Conservation (phyloP, 2,329 filamentous ascomycete genomes). For the Botrytis medusae region DNA sequence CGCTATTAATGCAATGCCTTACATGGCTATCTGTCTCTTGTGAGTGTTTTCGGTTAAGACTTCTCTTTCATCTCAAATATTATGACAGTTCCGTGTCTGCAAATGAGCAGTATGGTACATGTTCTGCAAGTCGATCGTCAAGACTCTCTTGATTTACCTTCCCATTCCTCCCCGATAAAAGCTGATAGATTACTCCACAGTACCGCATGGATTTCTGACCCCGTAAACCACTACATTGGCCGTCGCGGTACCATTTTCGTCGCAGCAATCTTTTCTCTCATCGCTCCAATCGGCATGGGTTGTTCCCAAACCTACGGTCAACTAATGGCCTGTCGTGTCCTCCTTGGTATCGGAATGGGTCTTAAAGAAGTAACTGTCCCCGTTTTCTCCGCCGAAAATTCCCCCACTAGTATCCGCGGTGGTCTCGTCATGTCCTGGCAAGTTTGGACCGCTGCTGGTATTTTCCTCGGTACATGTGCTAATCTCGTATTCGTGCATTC, state of each 20-base stretch:
- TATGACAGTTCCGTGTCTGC: not conserved
- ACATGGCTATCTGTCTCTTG: conserved; percentile 51
- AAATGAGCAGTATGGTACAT: not conserved
- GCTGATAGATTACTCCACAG: conserved; percentile 3
- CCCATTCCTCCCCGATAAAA: not conserved
- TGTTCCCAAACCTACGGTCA: conserved; percentile 59
- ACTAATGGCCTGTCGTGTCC: conserved; percentile 54
- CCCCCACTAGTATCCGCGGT: conserved; percentile 53
- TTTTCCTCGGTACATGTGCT: conserved; percentile 65
- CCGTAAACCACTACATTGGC: conserved; percentile 57
- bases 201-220: conserved; percentile 61
- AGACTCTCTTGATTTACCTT: not conserved
- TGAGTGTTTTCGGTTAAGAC: not conserved
- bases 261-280: conserved; percentile 59
- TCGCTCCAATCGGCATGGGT: conserved; percentile 61
- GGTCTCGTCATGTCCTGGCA: conserved; percentile 56
- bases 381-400: conserved; percentile 56
- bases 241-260: conserved; percentile 66
- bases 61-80: not conserved
- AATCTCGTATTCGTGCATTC: conserved; percentile 63
- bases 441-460: conserved; percentile 59
- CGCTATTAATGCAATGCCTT: conserved; percentile 52
- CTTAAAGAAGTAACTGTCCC: conserved; percentile 52
- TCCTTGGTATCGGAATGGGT: conserved; percentile 63
- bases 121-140: no score